These are phyloP conservation scores for Chlorella vulgaris DNA, from an alignment of 139 green algal species.

Conservation along the genomic window DNA sequence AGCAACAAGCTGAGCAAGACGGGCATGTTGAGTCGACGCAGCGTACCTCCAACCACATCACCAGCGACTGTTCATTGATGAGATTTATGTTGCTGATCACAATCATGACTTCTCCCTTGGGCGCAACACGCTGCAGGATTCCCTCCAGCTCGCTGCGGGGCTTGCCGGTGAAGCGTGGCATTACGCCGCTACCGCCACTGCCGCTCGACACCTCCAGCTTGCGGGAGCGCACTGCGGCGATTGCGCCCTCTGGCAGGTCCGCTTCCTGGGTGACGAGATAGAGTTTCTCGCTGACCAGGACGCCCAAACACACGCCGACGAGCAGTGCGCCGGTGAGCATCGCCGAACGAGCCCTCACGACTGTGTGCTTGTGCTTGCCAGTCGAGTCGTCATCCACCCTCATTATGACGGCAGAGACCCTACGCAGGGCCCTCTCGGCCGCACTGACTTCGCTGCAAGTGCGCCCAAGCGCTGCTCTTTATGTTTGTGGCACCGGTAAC, in stretches of 20 bases:
- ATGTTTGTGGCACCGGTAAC: too few relatives aligned
- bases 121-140: slow-evolving; percentile 73
- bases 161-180: slow-evolving; percentile 5
- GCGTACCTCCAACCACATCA: slow-evolving; percentile 64
- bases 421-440: too few relatives aligned
- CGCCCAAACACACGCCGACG: slow-evolving; percentile 66
- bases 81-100: slow-evolving; percentile 91
- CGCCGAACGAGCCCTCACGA: slow-evolving; percentile 34
- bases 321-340: slow-evolving; percentile 56
- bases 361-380: slow-evolving; percentile 30
- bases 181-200: slow-evolving; percentile 4
- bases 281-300: slow-evolving; percentile 66
- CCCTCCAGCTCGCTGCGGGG: slow-evolving; percentile 52
- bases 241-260: not conserved
- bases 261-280: slow-evolving; percentile 53
- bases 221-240: slow-evolving; percentile 7
- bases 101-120: slow-evolving; percentile 84
- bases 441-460: too few relatives aligned
- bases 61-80: slow-evolving; percentile 66
- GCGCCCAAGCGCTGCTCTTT: too few relatives aligned
- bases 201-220: slow-evolving; percentile 37
- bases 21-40: too few relatives aligned
- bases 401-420: too few relatives aligned
- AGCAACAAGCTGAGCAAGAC: not conserved
- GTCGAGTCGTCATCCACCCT: slow-evolving; percentile 21